These are phyloP conservation scores for Cicer yamashitae DNA, from an alignment of 306 rosid genomes.

Conservation along the genomic window DNA sequence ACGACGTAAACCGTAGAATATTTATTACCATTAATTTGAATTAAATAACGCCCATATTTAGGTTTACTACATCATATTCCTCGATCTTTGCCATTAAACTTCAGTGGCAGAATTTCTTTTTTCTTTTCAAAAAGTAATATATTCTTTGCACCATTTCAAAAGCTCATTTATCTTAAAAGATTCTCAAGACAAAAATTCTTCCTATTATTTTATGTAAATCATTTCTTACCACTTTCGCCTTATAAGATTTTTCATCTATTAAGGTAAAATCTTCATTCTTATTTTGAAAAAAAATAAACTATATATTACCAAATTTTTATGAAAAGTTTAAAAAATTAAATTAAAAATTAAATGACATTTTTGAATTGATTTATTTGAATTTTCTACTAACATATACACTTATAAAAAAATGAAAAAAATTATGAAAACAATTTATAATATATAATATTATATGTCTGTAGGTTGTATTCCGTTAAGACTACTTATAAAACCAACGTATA, in stretches of 20 bases:
- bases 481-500: too few species aligned
- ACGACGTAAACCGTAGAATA: slow-evolving; percentile 9
- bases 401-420: too few species aligned
- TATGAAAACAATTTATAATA: too few species aligned
- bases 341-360: too few species aligned
- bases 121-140: slow-evolving; percentile 17
- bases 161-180: slow-evolving; percentile 32
- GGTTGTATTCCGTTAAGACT: too few species aligned
- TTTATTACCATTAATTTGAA: not conserved
- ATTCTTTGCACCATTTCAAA: slow-evolving; percentile 22
- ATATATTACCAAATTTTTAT: too few species aligned
- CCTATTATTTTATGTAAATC: not conserved
- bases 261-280: not conserved
- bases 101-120: not conserved
- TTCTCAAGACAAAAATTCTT: slow-evolving; percentile 3
- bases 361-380: too few species aligned
- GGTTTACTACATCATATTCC: slow-evolving; percentile 22
- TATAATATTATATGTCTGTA: too few species aligned
- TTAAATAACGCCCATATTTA: not conserved
- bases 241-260: not conserved
- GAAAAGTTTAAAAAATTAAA: too few species aligned
- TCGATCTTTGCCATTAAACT: slow-evolving; percentile 22
- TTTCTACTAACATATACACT: too few species aligned
- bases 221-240: not conserved
- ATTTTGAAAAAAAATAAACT: too few species aligned